These are phyloP conservation scores for Rhododendron griersonianum DNA, from an alignment of 148 eudicot genomes.

Conservation along the genomic window DNA sequence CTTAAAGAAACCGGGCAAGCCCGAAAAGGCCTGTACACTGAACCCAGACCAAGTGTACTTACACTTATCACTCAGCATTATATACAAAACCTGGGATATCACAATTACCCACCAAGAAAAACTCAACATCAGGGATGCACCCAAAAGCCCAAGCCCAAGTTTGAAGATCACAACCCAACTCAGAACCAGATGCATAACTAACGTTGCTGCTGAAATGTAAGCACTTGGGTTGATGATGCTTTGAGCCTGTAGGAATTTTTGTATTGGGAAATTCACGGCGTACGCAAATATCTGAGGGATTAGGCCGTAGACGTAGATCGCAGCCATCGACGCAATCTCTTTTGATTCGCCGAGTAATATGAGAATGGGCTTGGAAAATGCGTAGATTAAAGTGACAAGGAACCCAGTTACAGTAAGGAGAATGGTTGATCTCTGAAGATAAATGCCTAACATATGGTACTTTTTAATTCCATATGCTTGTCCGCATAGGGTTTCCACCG, in stretches of 20 bases:
- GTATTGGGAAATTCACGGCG: conserved; percentile 26
- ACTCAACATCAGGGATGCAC: conserved; percentile 27
- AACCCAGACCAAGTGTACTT: conserved; percentile 35
- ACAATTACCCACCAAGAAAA: conserved; percentile 42
- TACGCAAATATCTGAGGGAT: conserved; percentile 32
- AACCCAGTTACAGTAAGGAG: conserved; percentile 13
- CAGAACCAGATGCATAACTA: conserved; percentile 18
- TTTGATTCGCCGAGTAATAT: conserved; percentile 18
- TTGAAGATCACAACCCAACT: conserved; percentile 22
- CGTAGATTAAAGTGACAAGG: conserved; percentile 20
- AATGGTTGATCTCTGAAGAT: conserved; percentile 24
- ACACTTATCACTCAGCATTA: conserved; percentile 24
- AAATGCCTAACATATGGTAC: conserved; percentile 22
- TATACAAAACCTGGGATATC: conserved; percentile 16
- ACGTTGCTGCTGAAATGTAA: conserved; percentile 24
- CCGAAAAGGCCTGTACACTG: conserved; percentile 22
- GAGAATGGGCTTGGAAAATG: conserved; percentile 23
- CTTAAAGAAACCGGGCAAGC: conserved; percentile 28
- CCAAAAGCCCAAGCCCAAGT: conserved; percentile 28
- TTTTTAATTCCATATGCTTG: conserved; percentile 35
- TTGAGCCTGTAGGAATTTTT: conserved; percentile 33
- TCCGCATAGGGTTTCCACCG: conserved; percentile 34
- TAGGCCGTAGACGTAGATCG: background rate
- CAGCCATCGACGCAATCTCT: conserved; percentile 4
- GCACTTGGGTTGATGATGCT: conserved; percentile 35